phyloP scores from a whole-genome alignment of 352 stramenopile genomes.

The Pythium pyrilobum region DNA sequence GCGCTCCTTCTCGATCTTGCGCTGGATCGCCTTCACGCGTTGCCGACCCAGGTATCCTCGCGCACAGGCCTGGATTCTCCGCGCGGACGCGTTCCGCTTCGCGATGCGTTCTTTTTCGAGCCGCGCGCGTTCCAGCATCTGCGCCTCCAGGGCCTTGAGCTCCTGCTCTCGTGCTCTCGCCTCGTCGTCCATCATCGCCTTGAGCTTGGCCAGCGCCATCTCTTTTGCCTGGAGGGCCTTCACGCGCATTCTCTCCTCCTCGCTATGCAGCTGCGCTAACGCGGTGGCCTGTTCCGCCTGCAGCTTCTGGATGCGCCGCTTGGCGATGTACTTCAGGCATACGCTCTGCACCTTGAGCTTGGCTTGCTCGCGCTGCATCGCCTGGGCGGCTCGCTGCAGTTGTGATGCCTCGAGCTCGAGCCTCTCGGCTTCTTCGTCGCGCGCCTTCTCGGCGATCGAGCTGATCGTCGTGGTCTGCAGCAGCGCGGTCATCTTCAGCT shows the following conservation, averaged over 20 bases:
- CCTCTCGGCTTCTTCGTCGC: slow-evolving; percentile 23
- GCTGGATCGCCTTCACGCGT: slow-evolving; percentile 47
- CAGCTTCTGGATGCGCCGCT: slow-evolving; percentile 37
- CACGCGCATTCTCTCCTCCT: slow-evolving; percentile 51
- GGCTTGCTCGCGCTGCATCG: slow-evolving; percentile 49
- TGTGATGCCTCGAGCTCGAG: slow-evolving; percentile 41
- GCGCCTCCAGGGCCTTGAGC: slow-evolving; percentile 56
- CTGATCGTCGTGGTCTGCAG: slow-evolving; percentile 24
- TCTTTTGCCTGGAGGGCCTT: slow-evolving; percentile 64
- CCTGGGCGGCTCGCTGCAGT: slow-evolving; percentile 30
- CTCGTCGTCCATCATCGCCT: slow-evolving; percentile 72
- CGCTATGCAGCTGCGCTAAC: slow-evolving; percentile 47
- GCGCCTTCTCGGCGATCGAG: slow-evolving; percentile 4
- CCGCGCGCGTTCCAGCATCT: slow-evolving; percentile 73
- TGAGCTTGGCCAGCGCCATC: slow-evolving; percentile 52
- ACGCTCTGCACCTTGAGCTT: slow-evolving; percentile 58
- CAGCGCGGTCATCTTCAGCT: slow-evolving; percentile 45
- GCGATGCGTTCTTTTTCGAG: slow-evolving; percentile 59
- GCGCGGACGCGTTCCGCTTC: slow-evolving; percentile 39
- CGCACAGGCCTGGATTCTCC: slow-evolving; percentile 48
- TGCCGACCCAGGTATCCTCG: slow-evolving; percentile 55
- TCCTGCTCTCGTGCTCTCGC: slow-evolving; percentile 57
- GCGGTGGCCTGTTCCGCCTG: slow-evolving; percentile 39
- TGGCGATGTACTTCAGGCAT: slow-evolving; percentile 49
- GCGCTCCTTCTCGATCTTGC: slow-evolving; percentile 60